Conservation (phyloP, 768 basidiomycete genomes). For the Ramaria sp. region DNA sequence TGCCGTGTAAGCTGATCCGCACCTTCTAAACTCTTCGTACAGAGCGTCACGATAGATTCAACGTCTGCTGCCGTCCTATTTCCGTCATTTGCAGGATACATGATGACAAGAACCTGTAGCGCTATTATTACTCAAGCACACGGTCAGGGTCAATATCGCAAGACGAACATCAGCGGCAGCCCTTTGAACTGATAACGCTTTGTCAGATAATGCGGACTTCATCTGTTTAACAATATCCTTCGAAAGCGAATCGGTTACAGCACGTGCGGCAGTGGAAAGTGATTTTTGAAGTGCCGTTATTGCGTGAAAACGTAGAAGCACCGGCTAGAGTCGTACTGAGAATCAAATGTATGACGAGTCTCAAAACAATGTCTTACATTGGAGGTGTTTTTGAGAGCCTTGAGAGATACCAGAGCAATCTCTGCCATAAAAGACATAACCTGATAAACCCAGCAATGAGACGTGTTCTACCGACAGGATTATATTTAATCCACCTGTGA, state of each 20-base stretch:
- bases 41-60: constrained; percentile 59
- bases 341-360: constrained; percentile 2
- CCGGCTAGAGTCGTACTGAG: constrained; percentile 36
- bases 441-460: constrained; percentile 27
- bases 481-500: constrained; percentile 52
- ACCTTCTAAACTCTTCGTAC: constrained; percentile 64
- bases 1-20: constrained; percentile 80
- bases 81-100: constrained; percentile 50
- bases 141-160: not conserved
- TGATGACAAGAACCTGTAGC: constrained; percentile 38
- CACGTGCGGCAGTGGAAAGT: constrained; percentile 69
- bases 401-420: constrained; percentile 54
- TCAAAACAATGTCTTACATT: constrained; percentile 36
- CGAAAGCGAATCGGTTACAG: constrained; percentile 63
- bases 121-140: constrained; percentile 13
- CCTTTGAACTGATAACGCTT: constrained; percentile 76
- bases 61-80: constrained; percentile 58
- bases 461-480: not conserved
- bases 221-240: constrained; percentile 84
- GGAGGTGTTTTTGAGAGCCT: constrained; percentile 56
- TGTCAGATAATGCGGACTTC: constrained; percentile 65
- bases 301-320: constrained; percentile 76
- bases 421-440: constrained; percentile 95
- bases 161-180: constrained; percentile 61
- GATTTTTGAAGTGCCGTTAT: constrained; percentile 70